Percentiles rank a stretch among this genome's conserved stretches.
Evolutionary conservation across 192 early-diverging fungal genomes (phyloP).

Genomic region (Rhizophagus prolifer): DNA sequence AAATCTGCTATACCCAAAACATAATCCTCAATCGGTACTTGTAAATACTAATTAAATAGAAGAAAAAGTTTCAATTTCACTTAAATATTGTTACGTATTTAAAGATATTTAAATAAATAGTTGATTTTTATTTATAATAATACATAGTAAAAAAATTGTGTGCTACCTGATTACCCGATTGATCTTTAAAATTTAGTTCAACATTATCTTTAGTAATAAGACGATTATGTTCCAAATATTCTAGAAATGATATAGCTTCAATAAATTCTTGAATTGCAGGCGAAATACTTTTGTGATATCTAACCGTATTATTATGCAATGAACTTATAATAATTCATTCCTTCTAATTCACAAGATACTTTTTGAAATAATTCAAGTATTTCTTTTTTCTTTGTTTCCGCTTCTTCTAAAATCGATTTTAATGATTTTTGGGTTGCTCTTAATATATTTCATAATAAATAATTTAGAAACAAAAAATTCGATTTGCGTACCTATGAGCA

Average conservation of each 20-base stretch:
- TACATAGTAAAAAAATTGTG: not conserved
- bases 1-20: slow-evolving; percentile 59
- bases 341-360: slow-evolving; percentile 37
- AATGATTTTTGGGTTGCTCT: slow-evolving; percentile 4
- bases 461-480: not conserved
- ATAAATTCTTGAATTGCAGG: slow-evolving; percentile 48
- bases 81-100: too few species aligned
- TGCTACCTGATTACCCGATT: slow-evolving; percentile 27
- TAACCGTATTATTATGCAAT: not conserved
- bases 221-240: slow-evolving; percentile 34
- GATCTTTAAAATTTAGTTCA: slow-evolving; percentile 28
- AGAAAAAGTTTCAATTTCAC: too few species aligned
- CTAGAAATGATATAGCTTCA: slow-evolving; percentile 45
- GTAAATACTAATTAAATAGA: slow-evolving; percentile 31
- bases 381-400: slow-evolving; percentile 32
- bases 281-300: slow-evolving; percentile 37
- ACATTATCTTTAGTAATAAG: slow-evolving; percentile 34
- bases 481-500: slow-evolving; percentile 37
- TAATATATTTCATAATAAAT: not conserved
- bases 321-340: slow-evolving; percentile 43
- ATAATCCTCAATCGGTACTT: slow-evolving; percentile 52
- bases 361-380: slow-evolving; percentile 36
- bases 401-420: slow-evolving; percentile 35
- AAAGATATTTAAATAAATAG: too few species aligned
- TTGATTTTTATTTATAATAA: too few species aligned